Base-by-base conservation (phyloP, 345 rosid genomes). In the Citrus glauca region DNA sequence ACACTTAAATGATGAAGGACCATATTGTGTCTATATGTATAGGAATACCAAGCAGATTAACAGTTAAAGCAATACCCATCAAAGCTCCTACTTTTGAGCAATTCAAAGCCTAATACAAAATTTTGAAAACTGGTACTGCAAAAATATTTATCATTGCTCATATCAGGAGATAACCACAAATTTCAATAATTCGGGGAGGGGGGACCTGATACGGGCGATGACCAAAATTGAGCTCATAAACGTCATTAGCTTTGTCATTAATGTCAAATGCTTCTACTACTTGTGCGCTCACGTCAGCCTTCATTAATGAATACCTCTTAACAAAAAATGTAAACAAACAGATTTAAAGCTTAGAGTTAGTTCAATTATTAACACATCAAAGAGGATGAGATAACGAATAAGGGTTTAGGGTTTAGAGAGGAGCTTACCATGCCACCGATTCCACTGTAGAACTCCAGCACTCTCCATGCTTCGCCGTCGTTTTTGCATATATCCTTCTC, bases 361-460 rank as follows among this genome's bases (percentile, higher is more conserved):
- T 14, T 38, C 55, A 40, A 74, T n/a, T 50, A n/a, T 32, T 14
- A 55, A 50, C 20, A 24, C 40, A 62, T 27, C 27, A 27, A 37
- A 14, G 53, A 53, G 24, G 42, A 30, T 8, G 1, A 13, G 30
- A 20, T 0, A 2, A 71, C 7, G 7, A 32, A 2, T 5, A 37
- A 45, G 16, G 6, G 25, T 71, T 53, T 8, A 63, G 79, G 73
- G 69, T 45, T 61, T 60, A 74, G 22, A 25, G 62, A n/a, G 35
- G 74, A 27, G 64, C 22, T 53, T 89, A 94, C 97, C 98, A 95
- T 89, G 75, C 95, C 98, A 66, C 97, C 98, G 55, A 95, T 83
- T 62, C 98, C 98, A 38, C 94, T 95, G 89, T 90, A 91, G 90
- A 95, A 95, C 76, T 95, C 98, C 73, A 95, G 93, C 69, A 89